Conservation (phyloP, 805 yeast genomes). For the Kazachstania viticola region DNA sequence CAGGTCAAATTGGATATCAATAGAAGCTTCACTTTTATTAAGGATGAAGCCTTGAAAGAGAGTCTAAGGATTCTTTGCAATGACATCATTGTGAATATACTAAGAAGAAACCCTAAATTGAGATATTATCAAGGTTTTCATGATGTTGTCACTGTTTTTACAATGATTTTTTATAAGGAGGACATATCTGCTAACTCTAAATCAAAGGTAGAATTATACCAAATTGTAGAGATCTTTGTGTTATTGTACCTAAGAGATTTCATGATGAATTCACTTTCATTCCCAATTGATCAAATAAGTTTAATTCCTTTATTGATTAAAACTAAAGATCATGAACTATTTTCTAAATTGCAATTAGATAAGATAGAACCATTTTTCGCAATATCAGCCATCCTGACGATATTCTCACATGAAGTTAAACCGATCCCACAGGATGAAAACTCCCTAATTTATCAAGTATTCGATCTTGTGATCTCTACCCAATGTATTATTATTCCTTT, state of each 20-base stretch:
- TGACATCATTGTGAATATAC: slow-evolving; percentile 38
- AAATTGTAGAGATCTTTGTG: slow-evolving; percentile 44
- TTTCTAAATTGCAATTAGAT: slow-evolving; percentile 23
- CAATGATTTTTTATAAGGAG: slow-evolving; percentile 42
- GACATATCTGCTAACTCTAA: not conserved
- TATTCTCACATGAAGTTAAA: slow-evolving; percentile 61
- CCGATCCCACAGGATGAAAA: slow-evolving; percentile 3
- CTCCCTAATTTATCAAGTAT: slow-evolving; percentile 40
- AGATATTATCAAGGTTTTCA: slow-evolving; percentile 90
- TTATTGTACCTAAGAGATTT: slow-evolving; percentile 66
- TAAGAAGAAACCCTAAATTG: slow-evolving; percentile 50
- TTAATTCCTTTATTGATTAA: slow-evolving; percentile 55
- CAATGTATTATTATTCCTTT: slow-evolving; percentile 43
- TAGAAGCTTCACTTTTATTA: slow-evolving; percentile 44
- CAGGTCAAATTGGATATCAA: slow-evolving; percentile 74
- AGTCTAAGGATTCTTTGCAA: slow-evolving; percentile 16
- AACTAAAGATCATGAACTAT: slow-evolving; percentile 35
- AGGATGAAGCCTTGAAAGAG: slow-evolving; percentile 11
- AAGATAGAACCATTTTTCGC: slow-evolving; percentile 53
- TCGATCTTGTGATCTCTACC: slow-evolving; percentile 57
- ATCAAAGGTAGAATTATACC: slow-evolving; percentile 12
- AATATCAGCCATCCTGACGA: slow-evolving; percentile 64
- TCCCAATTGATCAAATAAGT: slow-evolving; percentile 52
- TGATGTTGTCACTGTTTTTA: slow-evolving; percentile 63
- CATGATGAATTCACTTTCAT: slow-evolving; percentile 60